Percentiles rank a stretch among this genome's conserved stretches.
phyloP scores from a whole-genome alignment of 768 basidiomycete species.

The Rhodosporidiobolus sp. region DNA sequence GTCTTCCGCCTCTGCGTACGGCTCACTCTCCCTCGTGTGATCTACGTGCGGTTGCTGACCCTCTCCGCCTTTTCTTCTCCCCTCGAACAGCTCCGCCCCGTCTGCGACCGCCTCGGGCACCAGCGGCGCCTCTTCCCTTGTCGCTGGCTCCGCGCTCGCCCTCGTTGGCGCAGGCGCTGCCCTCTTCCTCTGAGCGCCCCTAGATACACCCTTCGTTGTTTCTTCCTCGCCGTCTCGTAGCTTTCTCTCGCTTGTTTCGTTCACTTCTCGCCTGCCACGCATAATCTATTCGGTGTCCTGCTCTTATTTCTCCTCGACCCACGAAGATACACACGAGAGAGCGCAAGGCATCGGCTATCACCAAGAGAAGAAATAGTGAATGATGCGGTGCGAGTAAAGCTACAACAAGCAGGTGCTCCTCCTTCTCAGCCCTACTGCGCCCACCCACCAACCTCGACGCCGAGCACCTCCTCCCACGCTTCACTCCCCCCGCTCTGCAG shows the following conservation, averaged over 20 bases:
- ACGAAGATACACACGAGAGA: no score
- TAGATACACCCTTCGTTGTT: not conserved
- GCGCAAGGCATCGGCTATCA: no score
- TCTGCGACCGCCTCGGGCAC: not conserved
- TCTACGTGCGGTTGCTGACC: not conserved
- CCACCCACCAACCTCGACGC: constrained; percentile 38
- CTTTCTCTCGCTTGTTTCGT: not conserved
- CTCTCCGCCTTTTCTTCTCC: no score
- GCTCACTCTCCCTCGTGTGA: not conserved
- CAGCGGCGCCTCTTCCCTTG: not conserved
- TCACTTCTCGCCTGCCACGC: no score
- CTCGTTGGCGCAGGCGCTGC: constrained; percentile 15
- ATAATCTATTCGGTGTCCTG: no score
- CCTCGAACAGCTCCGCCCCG: not conserved
- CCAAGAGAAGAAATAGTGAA: no score
- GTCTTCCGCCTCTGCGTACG: no score
- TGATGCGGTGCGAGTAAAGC: not conserved
- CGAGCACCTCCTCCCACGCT: constrained; percentile 37
- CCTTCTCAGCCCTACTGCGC: not conserved
- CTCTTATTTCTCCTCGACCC: no score
- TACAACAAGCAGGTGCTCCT: not conserved
- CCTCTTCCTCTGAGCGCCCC: not conserved
- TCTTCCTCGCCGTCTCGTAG: not conserved
- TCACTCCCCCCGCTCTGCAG: constrained; percentile 17
- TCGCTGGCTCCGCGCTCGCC: constrained; percentile 9